A percentile compares a stretch with the other conserved stretches of the same genome.
phyloP scores from a whole-genome alignment of 192 early-diverging fungal species.

The Linderina pennispora region DNA sequence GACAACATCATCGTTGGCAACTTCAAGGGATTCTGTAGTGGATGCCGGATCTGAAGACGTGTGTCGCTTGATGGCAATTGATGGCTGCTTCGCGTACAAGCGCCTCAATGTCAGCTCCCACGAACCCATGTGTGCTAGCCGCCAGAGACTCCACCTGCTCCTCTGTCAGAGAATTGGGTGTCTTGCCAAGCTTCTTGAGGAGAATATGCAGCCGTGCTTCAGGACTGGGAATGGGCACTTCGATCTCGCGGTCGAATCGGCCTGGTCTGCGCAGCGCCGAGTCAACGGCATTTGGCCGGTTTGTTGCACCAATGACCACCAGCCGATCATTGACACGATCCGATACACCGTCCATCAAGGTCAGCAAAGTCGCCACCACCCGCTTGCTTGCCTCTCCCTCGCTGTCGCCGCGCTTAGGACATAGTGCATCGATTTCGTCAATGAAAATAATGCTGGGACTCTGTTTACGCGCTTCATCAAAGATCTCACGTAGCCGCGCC shows the following conservation, averaged over 20 bases:
- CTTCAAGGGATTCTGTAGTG: neutral
- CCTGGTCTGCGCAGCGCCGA: constrained; percentile 89
- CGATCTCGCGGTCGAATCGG: constrained; percentile 92
- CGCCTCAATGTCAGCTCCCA: constrained; percentile 94
- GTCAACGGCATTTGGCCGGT: constrained; percentile 83
- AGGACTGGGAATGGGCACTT: constrained; percentile 83
- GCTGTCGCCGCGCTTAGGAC: constrained; percentile 77
- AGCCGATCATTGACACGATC: constrained; percentile 13
- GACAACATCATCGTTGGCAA: constrained; percentile 3
- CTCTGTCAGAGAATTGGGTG: constrained; percentile 61
- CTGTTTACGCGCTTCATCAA: constrained; percentile 61
- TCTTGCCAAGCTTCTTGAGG: constrained; percentile 53
- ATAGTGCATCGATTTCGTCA: constrained; percentile 91
- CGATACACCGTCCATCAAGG: constrained; percentile 81
- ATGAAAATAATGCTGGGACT: constrained; percentile 86
- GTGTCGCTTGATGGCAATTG: constrained; percentile 58
- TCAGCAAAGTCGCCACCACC: constrained; percentile 88
- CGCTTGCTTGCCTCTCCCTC: constrained; percentile 82
- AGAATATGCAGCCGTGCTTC: constrained; percentile 69
- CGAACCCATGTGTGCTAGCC: constrained; percentile 79
- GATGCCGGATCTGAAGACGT: neutral
- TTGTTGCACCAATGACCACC: constrained; percentile 90
- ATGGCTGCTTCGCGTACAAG: constrained; percentile 84
- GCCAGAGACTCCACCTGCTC: constrained; percentile 58
- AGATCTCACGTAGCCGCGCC: constrained; percentile 68